phyloP scores from a whole-genome alignment of 202 grass and related monocot species.

The Digitaria exilis region DNA sequence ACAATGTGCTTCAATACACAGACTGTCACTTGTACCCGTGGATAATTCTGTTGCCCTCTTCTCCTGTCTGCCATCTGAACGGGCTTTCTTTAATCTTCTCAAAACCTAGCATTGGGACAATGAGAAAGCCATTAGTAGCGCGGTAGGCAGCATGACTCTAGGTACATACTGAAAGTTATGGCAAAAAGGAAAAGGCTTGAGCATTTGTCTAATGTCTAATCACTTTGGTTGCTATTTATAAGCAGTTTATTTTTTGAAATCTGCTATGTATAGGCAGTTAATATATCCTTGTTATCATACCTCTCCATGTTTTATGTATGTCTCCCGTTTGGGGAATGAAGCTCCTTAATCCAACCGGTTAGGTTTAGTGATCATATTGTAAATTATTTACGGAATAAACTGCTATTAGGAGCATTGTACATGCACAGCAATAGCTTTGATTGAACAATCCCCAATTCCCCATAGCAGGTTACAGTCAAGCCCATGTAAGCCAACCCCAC shows the following conservation, averaged over 20 bases:
- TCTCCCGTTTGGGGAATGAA: background rate
- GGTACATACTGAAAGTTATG: slow-evolving; percentile 8
- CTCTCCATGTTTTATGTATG: slow-evolving; percentile 7
- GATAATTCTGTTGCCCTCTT: slow-evolving; percentile 35
- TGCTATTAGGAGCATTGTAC: background rate
- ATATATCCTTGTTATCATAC: background rate
- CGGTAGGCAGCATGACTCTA: background rate
- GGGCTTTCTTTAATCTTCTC: slow-evolving; percentile 81
- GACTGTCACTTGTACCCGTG: slow-evolving; percentile 25
- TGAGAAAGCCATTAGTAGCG: slow-evolving; percentile 21
- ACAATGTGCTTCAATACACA: slow-evolving; percentile 21
- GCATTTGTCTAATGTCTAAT: background rate
- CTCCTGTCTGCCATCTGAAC: slow-evolving; percentile 41
- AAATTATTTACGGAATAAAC: slow-evolving; percentile 6
- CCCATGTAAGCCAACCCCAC: background rate
- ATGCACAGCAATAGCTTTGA: background rate
- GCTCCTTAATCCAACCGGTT: slow-evolving; percentile 3
- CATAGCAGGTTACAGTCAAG: background rate
- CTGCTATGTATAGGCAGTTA: no score
- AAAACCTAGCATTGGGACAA: slow-evolving; percentile 46
- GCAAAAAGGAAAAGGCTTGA: background rate
- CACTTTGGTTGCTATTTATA: slow-evolving; percentile 16
- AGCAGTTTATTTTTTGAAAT: no score
- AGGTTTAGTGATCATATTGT: slow-evolving; percentile 21
- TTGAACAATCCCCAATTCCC: slow-evolving; percentile 4